Evolutionary conservation across 139 green algal species (phyloP).

Genomic region (Chlorokybus atmophyticus): DNA sequence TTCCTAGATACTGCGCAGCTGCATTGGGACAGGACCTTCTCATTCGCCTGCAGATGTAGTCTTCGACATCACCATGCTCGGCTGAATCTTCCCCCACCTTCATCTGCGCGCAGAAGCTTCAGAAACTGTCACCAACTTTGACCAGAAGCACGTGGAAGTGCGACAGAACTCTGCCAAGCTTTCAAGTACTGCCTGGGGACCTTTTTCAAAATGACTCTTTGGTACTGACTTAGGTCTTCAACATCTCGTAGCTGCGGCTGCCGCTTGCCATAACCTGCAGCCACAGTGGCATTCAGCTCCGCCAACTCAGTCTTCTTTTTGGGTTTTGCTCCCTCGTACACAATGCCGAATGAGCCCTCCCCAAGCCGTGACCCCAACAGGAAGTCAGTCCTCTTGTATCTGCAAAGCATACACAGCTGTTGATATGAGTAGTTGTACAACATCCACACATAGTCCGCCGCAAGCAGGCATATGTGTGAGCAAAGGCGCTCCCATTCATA

Average conservation of each 20-base stretch:
- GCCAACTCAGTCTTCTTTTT: neutral
- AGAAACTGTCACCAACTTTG: too few relatives aligned
- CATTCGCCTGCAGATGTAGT: conserved; percentile 29
- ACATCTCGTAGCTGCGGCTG: conserved; percentile 9
- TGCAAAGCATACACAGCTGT: conserved; percentile 4
- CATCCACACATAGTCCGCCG: neutral
- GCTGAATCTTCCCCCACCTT: neutral
- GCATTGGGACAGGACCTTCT: conserved; percentile 4
- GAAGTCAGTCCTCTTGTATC: conserved; percentile 20
- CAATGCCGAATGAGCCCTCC: conserved; percentile 26
- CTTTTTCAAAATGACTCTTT: conserved; percentile 23
- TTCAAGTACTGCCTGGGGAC: neutral
- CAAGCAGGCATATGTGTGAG: neutral
- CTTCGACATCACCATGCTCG: conserved; percentile 14
- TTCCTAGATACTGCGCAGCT: conserved; percentile 22
- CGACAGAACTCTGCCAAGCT: too few relatives aligned
- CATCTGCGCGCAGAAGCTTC: too few relatives aligned
- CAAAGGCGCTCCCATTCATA: neutral
- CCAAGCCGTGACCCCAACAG: conserved; percentile 18
- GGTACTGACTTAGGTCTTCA: neutral
- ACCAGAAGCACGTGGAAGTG: too few relatives aligned
- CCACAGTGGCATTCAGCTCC: neutral
- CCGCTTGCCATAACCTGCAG: conserved; percentile 9
- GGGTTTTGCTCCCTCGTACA: conserved; percentile 20
- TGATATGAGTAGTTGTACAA: neutral